phyloP scores from a whole-genome alignment of 2,329 filamentous ascomycete species.

The Orbilia ellipsospora region DNA sequence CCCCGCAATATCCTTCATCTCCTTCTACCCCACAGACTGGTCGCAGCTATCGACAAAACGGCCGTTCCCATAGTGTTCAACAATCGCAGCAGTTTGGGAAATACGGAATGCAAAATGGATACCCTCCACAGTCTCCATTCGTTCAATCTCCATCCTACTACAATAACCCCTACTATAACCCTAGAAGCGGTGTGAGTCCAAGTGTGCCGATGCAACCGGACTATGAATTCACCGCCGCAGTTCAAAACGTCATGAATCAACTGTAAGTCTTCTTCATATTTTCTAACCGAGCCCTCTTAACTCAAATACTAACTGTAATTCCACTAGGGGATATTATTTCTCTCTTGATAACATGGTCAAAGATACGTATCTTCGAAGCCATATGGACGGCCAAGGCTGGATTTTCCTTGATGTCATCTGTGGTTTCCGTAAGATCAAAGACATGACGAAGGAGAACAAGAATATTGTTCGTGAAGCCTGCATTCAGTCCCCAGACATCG shows the following conservation, averaged over 20 bases:
- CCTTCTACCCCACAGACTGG: conserved; percentile 49
- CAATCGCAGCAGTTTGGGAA: conserved; percentile 50
- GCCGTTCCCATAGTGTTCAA: conserved; percentile 42
- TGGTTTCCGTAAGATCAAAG: conserved; percentile 85
- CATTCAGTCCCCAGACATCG: conserved; percentile 76
- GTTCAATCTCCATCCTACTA: conserved; percentile 50
- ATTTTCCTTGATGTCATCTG: conserved; percentile 82
- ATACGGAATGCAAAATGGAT: conserved; percentile 48
- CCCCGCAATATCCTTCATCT: conserved; percentile 50
- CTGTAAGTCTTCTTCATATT: conserved; percentile 54
- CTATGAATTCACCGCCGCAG: conserved; percentile 56
- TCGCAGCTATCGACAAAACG: conserved; percentile 43
- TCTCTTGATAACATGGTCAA: conserved; percentile 95
- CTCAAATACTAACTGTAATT: conserved; percentile 10
- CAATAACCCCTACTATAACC: conserved; percentile 44
- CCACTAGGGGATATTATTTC: conserved; percentile 86
- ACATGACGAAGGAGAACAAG: conserved; percentile 74
- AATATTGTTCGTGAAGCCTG: conserved; percentile 80
- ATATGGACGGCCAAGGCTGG: conserved; percentile 96
- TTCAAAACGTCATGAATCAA: conserved; percentile 57
- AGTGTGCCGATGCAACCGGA: conserved; percentile 55
- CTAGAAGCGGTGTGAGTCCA: conserved; percentile 37
- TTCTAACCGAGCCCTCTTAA: too few species aligned
- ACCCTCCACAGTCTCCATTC: conserved; percentile 47
- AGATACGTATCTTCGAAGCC: conserved; percentile 84